Conservation (phyloP, 1,284 basidiomycete genomes). For the Cutaneotrichosporon sp. region DNA sequence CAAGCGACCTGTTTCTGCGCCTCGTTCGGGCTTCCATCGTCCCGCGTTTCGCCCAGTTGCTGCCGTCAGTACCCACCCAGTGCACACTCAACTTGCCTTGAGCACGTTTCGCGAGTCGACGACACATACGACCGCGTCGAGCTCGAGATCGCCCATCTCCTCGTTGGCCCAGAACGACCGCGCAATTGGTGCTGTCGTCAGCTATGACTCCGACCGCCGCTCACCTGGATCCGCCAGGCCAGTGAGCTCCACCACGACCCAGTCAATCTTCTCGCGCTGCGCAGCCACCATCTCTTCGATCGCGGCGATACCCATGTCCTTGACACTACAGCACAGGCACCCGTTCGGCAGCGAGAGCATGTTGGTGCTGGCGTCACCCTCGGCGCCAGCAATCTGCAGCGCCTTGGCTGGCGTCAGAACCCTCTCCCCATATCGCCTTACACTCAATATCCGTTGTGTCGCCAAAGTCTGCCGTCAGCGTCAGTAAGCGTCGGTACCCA, state of each 20-base stretch:
- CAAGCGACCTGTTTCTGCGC: conserved; percentile 82
- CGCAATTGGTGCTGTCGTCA: conserved; percentile 59
- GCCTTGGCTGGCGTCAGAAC: conserved; percentile 26
- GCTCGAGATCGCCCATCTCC: conserved; percentile 67
- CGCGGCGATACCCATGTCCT: conserved; percentile 80
- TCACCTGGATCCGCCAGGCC: conserved; percentile 85
- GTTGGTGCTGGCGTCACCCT: conserved; percentile 38
- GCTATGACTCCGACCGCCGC: conserved; percentile 15
- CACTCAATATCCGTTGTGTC: conserved; percentile 51
- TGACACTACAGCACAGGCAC: conserved; percentile 89
- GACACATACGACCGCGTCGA: conserved; percentile 86
- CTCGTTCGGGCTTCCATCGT: conserved; percentile 61
- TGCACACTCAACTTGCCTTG: conserved; percentile 52
- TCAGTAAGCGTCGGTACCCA: conserved; percentile 19
- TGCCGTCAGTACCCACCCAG: conserved; percentile 34
- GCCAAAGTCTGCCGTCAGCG: conserved; percentile 42
- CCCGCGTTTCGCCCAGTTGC: conserved; percentile 76
- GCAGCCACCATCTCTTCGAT: conserved; percentile 67
- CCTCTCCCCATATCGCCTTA: conserved; percentile 16
- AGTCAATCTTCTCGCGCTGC: conserved; percentile 72
- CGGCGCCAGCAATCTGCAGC: conserved; percentile 57
- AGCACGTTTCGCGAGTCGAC: conserved; percentile 81
- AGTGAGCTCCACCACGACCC: conserved; percentile 87
- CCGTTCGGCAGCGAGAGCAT: conserved; percentile 86
- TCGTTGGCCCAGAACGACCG: conserved; percentile 90